Evolutionary conservation across 1,139 yeast genomes (phyloP).

Genomic region (Protomyces pachydermus): DNA sequence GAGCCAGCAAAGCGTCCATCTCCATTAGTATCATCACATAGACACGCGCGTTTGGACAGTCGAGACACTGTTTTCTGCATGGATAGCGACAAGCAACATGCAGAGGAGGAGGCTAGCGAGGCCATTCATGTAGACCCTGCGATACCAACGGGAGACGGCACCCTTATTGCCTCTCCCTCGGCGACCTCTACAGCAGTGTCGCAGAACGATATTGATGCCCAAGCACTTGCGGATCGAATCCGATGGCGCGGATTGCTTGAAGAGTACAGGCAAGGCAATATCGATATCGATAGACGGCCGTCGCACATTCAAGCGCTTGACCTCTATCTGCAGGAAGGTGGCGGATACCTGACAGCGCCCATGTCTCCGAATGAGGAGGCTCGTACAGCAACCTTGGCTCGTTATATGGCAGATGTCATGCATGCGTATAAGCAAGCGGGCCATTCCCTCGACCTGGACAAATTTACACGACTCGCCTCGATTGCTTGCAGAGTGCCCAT

Average conservation of each 20-base stretch:
- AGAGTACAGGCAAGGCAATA: constrained; percentile 1
- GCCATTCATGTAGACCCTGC: no score
- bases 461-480: constrained; percentile 16
- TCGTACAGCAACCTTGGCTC: not conserved
- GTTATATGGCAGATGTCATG: constrained; percentile 1
- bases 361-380: constrained; percentile 1
- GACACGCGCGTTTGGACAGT: no score
- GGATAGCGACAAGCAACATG: no score
- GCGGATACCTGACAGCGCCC: constrained; percentile 18
- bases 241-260: constrained; percentile 2
- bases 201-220: not conserved
- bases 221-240: constrained; percentile 1
- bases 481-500: constrained; percentile 12
- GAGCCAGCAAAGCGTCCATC: no score
- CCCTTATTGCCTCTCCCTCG: no score
- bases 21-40: no score
- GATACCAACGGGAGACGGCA: no score
- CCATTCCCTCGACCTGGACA: constrained; percentile 6
- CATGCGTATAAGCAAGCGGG: constrained; percentile 12
- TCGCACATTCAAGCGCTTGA: not conserved
- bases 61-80: no score
- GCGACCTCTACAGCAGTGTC: no score
- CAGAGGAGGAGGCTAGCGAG: no score
- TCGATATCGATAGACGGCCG: not conserved
- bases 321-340: constrained; percentile 4